Evolutionary conservation across 805 yeast genomes (phyloP).

Genomic region (Metschnikowia cerradonensis): DNA sequence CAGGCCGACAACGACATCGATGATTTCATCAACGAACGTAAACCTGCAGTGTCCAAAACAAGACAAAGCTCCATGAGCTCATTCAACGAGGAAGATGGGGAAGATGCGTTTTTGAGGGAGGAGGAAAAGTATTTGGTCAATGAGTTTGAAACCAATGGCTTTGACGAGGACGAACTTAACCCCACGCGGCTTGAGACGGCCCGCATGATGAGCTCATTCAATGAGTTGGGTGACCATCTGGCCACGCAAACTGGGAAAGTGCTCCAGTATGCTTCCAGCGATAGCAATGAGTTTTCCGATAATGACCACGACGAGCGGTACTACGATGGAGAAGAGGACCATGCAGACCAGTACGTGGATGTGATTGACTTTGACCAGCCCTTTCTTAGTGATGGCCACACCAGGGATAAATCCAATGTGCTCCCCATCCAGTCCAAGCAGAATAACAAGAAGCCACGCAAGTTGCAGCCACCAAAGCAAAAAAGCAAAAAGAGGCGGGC

Average conservation of each 20-base stretch:
- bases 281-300: slow-evolving; percentile 25
- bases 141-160: slow-evolving; percentile 44
- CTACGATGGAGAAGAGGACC: slow-evolving; percentile 24
- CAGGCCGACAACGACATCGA: slow-evolving; percentile 45
- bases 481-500: slow-evolving; percentile 19
- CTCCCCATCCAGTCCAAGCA: slow-evolving; percentile 6
- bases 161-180: slow-evolving; percentile 41
- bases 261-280: slow-evolving; percentile 36
- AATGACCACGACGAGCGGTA: slow-evolving; percentile 19
- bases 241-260: slow-evolving; percentile 31
- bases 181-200: slow-evolving; percentile 20
- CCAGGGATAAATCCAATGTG: slow-evolving; percentile 5
- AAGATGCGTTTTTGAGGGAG: slow-evolving; percentile 38
- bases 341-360: slow-evolving; percentile 41
- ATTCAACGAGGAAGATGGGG: slow-evolving; percentile 32
- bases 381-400: slow-evolving; percentile 19
- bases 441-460: slow-evolving; percentile 11
- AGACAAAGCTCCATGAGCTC: slow-evolving; percentile 31
- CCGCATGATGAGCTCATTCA: slow-evolving; percentile 15
- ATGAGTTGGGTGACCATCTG: slow-evolving; percentile 9
- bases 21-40: slow-evolving; percentile 24
- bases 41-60: slow-evolving; percentile 4
- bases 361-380: slow-evolving; percentile 35
- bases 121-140: slow-evolving; percentile 44
- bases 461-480: slow-evolving; percentile 6